These are phyloP conservation scores for Carex pumila DNA, from an alignment of 176 grass and related monocot species.

Conservation along the genomic window DNA sequence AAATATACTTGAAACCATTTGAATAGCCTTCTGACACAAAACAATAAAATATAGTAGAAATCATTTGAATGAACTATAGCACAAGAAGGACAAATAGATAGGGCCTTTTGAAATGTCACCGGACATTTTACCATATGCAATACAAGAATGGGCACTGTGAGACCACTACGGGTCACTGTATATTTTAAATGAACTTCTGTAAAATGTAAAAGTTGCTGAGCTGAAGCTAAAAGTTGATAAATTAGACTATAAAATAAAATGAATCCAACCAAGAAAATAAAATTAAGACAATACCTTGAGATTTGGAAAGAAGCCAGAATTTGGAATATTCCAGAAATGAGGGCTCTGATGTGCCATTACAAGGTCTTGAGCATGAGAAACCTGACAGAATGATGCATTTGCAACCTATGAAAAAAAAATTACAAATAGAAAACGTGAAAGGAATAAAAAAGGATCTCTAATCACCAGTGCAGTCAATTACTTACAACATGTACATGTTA, in stretches of 20 bases:
- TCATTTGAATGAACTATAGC: background rate
- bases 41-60: background rate
- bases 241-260: background rate
- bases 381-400: constrained; percentile 36
- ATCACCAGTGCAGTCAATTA: constrained; percentile 23
- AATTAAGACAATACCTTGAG: constrained; percentile 35
- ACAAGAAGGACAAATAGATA: background rate
- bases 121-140: background rate
- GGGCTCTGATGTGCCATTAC: constrained; percentile 39
- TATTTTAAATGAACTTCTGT: background rate
- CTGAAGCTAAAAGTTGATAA: constrained; percentile 2
- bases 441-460: constrained; percentile 11
- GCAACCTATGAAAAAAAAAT: constrained; percentile 37
- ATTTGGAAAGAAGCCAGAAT: constrained; percentile 49
- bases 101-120: background rate
- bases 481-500: background rate
- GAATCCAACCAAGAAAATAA: background rate
- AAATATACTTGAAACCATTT: background rate
- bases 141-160: background rate
- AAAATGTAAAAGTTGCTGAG: background rate
- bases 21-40: background rate
- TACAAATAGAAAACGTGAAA: constrained; percentile 23
- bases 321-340: constrained; percentile 40
- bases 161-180: background rate
- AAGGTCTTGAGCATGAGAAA: constrained; percentile 41